Evolutionary conservation across 163 green algal genomes (phyloP).

Genomic region (Scenedesmus sp.): DNA sequence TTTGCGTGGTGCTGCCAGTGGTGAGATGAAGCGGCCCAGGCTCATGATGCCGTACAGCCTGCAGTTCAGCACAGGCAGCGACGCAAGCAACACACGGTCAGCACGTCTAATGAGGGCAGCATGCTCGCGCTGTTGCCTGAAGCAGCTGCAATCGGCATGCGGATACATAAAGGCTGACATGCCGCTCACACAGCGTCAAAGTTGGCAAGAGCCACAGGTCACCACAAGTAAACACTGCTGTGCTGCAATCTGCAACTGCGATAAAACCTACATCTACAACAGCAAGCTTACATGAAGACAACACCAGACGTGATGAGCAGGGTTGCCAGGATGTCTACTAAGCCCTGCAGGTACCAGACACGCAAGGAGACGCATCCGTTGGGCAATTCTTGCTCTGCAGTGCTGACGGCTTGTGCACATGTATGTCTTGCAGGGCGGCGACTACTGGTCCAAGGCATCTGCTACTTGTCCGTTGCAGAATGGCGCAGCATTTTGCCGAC

Average conservation of each 20-base stretch:
- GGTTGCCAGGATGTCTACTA: conserved; percentile 60
- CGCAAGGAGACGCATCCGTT: too few species aligned
- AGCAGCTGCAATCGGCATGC: background rate
- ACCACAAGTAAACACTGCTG: too few species aligned
- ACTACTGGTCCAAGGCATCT: too few species aligned
- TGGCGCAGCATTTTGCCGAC: too few species aligned
- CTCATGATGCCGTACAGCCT: conserved; percentile 61
- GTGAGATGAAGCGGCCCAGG: conserved; percentile 68
- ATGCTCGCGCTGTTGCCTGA: background rate
- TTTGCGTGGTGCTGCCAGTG: conserved; percentile 66
- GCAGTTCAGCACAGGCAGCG: background rate
- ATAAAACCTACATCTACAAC: background rate
- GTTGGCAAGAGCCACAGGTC: too few species aligned
- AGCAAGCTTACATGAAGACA: conserved; percentile 60
- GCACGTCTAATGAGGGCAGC: background rate
- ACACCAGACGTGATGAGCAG: conserved; percentile 58
- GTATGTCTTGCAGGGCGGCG: too few species aligned
- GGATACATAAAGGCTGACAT: background rate
- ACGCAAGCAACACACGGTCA: background rate
- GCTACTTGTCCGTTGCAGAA: too few species aligned
- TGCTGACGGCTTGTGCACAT: too few species aligned
- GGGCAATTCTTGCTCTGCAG: too few species aligned
- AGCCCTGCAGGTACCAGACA: conserved; percentile 30
- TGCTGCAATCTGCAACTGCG: too few species aligned
- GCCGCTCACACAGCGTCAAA: too few species aligned